Evolutionary conservation across 768 basidiomycete genomes (phyloP).

Genomic region (Symmetrospora coprosmae): DNA sequence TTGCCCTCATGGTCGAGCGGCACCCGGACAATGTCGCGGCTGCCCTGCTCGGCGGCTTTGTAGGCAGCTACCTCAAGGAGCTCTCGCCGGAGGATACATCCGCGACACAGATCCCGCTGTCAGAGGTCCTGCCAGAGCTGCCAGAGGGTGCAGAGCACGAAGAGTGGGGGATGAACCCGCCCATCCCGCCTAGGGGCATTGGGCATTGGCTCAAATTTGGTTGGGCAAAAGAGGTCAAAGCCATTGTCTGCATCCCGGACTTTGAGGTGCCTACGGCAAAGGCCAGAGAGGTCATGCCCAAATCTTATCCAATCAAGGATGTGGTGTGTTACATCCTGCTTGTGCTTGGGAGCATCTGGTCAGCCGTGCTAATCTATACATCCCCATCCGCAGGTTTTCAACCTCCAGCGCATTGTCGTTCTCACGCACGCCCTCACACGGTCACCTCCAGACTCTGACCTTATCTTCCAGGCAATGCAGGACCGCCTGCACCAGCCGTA

Average conservation of each 20-base stretch:
- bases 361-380: not conserved
- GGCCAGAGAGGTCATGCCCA: conserved; percentile 77
- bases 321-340: conserved; percentile 47
- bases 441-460: conserved; percentile 77
- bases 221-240: conserved; percentile 71
- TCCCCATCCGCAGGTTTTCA: conserved; percentile 60
- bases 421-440: conserved; percentile 83
- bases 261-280: conserved; percentile 95
- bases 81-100: conserved; percentile 64
- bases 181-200: conserved; percentile 72
- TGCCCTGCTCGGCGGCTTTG: conserved; percentile 88
- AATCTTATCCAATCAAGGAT: conserved; percentile 72
- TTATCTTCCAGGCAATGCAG: conserved; percentile 99
- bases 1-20: conserved; percentile 95
- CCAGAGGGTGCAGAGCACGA: conserved; percentile 72
- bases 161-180: conserved; percentile 79
- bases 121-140: conserved; percentile 91
- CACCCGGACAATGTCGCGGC: conserved; percentile 99
- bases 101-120: conserved; percentile 78
- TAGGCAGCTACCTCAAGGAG: conserved; percentile 86
- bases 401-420: conserved; percentile 87
- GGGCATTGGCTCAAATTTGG: conserved; percentile 84
- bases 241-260: conserved; percentile 81
- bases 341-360: not conserved
- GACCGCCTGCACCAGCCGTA: conserved; percentile 96